phyloP scores from a whole-genome alignment of 257 asterid species.

The Datura wrightii region DNA sequence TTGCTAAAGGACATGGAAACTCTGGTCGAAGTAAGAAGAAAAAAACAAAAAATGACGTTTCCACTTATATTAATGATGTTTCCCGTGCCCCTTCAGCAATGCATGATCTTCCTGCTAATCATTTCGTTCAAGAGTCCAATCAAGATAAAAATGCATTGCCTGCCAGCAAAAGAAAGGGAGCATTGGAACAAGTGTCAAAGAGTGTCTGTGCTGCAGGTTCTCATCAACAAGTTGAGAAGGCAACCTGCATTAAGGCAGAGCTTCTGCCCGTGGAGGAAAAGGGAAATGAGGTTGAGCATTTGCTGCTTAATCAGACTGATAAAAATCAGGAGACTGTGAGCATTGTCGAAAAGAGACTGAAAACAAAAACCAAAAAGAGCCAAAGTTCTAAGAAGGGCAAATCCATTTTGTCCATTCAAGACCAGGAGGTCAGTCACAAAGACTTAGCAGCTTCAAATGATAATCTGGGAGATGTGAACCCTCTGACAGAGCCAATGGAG shows the following conservation, averaged over 20 bases:
- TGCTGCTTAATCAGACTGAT: constrained; percentile 33
- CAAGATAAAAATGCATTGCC: constrained; percentile 36
- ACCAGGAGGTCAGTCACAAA: constrained; percentile 44
- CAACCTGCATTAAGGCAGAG: constrained; percentile 34
- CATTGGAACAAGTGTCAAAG: constrained; percentile 37
- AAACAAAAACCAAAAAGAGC: constrained; percentile 49
- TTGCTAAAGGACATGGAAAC: constrained; percentile 31
- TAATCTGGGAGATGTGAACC: constrained; percentile 35
- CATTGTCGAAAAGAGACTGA: constrained; percentile 40
- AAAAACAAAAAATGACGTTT: constrained; percentile 28
- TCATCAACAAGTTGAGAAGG: constrained; percentile 34
- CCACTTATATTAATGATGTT: constrained; percentile 34
- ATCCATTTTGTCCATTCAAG: constrained; percentile 39
- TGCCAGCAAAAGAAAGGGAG: constrained; percentile 32
- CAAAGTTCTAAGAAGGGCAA: constrained; percentile 46
- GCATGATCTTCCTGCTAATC: constrained; percentile 31
- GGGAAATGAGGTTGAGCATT: constrained; percentile 37
- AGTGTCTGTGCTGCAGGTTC: constrained; percentile 36
- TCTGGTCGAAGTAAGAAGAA: constrained; percentile 29
- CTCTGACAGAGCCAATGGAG: constrained; percentile 26
- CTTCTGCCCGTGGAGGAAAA: constrained; percentile 35
- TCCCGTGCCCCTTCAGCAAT: constrained; percentile 34
- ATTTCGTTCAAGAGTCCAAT: constrained; percentile 35
- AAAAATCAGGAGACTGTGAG: constrained; percentile 36
- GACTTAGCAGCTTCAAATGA: constrained; percentile 41